Evolutionary conservation across 2,329 filamentous ascomycete genomes (phyloP), one percentile per base, ranked within the genome.

Genomic region (Coniochaeta sp.): DNA sequence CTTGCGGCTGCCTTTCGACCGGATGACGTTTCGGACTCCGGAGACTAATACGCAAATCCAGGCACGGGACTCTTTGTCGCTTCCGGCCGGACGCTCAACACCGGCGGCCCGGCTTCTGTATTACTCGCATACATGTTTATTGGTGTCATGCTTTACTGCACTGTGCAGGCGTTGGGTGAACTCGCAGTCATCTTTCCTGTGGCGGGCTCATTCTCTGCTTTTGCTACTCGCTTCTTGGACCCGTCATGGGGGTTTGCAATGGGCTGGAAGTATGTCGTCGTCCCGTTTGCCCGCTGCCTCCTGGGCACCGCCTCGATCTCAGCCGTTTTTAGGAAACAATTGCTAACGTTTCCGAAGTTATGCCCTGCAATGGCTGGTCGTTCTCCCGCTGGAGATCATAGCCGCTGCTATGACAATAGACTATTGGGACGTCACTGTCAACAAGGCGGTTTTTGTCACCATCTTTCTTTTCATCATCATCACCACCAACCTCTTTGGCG

Each of bases 51-150:
- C 5, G 12, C n/a, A 5, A 3, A 14, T 30, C 4, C 10, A 48
- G 45, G 45, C 52, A 92, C 87, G n/a, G 91, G 91, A 56, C 75
- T 96, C 5, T 96, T 96, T 65, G 89, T 96, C 32, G 87, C 89
- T 26, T 92, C 89, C 0, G 89, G 88, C 47, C 75, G 73, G 56
- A 83, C 89, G n/a, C 72, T 95, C 53, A 75, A 81, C 46, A 73
- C 75, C 14, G 90, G 89, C 58, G 90, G 90, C 2, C 90, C 90
- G 6, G 90, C 87, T 1, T 88, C 88, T 0, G 65, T 95, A 30
- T 67, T 95, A 32, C 77, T 95, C 46, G 86, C 86, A 16, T 95
- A 90, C 62, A 67, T 73, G 52, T 77, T 95, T 53, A 85, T 95
- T 55, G 91, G 91, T 30, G 70, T 82, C 61, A 95, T 96, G 90